Base-by-base conservation (phyloP, 2,329 filamentous ascomycete species). In the Waltergamsia citrina region DNA sequence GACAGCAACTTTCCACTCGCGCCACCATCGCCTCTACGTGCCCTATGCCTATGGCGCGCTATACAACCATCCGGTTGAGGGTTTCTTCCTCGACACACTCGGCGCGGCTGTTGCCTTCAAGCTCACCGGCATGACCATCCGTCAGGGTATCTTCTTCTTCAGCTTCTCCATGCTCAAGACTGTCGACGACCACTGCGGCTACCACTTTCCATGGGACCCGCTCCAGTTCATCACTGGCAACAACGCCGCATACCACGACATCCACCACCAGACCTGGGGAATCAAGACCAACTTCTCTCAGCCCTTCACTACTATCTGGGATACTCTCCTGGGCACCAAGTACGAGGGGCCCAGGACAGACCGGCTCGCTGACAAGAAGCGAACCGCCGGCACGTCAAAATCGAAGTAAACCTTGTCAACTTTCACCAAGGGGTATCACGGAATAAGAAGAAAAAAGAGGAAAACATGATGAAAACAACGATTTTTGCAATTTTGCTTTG, bases 191-290 rank as follows among this genome's bases (percentile, higher is more conserved):
- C 92, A 98, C 63, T 95, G 90, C 58, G 92, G 92, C 43, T 98
- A 96, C 53, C 71, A 78, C n/a, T 80, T 98, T 41, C 92, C 92
- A 2, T 96, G 83, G 77, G 92, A 98, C 56, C 90, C 90, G 3
- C 67, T 96, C 35, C 88, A 95, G 67, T 79, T 82, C 52, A 70
- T 96, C 40, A 94, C 88, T 29, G 83, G 83, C 55, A 96, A 98
- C 68, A 95, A 96, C 47, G 90, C 92, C 18, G 81, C 80, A 23
- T 98, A 96, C 59, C 92, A 98, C 53, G 92, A 98, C 52, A 90
- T 98, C 38, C 92, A 98, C 60, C 92, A 98, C 62, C 92, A 98
- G 62, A 93, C 85, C 59, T 96, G 90, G 88, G 92, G 92, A 37
- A 94, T 98, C 70, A 98, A 96, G 72, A 84, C 81, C 43, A 93